Percentiles rank a stretch among this genome's conserved stretches.
Conservation (phyloP, 2,329 filamentous ascomycete species). For the Leptographium radiaticola region DNA sequence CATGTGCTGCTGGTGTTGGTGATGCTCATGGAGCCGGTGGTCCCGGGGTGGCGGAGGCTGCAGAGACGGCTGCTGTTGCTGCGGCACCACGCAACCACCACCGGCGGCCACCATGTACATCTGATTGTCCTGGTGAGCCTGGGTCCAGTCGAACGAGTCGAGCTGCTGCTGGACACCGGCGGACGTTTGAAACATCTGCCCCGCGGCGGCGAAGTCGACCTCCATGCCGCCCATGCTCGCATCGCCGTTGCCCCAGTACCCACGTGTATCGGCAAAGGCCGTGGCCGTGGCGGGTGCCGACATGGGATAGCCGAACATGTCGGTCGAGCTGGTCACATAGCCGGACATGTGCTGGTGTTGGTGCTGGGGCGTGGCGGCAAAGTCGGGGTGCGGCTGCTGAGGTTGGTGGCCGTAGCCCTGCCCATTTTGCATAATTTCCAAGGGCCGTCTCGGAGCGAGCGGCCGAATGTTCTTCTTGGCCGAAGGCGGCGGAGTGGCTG, state of each 20-base stretch:
- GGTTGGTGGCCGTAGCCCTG: slow-evolving; percentile 34
- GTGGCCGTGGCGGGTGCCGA: slow-evolving; percentile 40
- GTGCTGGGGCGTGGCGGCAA: slow-evolving; percentile 35
- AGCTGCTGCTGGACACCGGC: slow-evolving; percentile 32
- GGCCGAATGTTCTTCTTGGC: slow-evolving; percentile 40
- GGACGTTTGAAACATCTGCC: slow-evolving; percentile 30
- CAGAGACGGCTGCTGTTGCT: slow-evolving; percentile 11
- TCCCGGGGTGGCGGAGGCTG: slow-evolving; percentile 7
- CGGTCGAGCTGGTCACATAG: slow-evolving; percentile 33
- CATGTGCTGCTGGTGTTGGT: slow-evolving; percentile 13
- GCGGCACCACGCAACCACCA: slow-evolving; percentile 16
- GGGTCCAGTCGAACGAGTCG: slow-evolving; percentile 44
- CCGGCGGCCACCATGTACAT: slow-evolving; percentile 30
- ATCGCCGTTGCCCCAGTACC: slow-evolving; percentile 41
- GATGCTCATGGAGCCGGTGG: slow-evolving; percentile 9
- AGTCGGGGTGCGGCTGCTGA: slow-evolving; percentile 19
- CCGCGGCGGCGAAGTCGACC: slow-evolving; percentile 38
- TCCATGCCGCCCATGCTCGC: slow-evolving; percentile 39
- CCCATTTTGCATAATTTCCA: slow-evolving; percentile 43
- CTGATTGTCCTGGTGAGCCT: slow-evolving; percentile 31
- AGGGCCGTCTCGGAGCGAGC: slow-evolving; percentile 34
- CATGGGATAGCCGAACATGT: slow-evolving; percentile 48
- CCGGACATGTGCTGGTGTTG: slow-evolving; percentile 31
- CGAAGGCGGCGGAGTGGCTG: slow-evolving; percentile 47
- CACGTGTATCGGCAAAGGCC: slow-evolving; percentile 26